Conservation (phyloP, 345 rosid species). For the Carallia pectinifolia region DNA sequence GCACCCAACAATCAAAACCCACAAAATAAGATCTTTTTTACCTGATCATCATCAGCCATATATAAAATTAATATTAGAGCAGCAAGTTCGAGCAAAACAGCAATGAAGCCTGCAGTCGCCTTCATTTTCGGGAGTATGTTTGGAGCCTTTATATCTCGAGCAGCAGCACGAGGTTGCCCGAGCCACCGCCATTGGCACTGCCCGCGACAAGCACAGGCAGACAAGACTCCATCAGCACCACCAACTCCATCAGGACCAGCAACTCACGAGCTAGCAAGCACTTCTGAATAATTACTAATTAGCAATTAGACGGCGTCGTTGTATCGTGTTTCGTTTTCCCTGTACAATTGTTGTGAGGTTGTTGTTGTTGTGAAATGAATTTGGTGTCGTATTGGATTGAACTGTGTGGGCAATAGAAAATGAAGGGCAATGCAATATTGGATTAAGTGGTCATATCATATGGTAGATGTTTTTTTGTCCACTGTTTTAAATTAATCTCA, state of each 20-base stretch:
- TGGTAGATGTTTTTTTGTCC: no score
- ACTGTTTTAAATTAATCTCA: no score
- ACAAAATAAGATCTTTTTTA: neutral
- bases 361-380: no score
- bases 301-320: no score
- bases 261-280: neutral
- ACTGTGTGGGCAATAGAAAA: no score
- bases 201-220: conserved; percentile 1
- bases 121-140: conserved; percentile 12
- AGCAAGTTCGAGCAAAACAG: neutral
- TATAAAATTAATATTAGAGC: neutral
- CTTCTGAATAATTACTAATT: no score
- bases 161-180: neutral
- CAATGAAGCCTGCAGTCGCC: conserved; percentile 3
- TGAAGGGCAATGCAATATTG: no score
- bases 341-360: no score
- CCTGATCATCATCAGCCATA: neutral
- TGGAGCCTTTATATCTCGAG: conserved; percentile 8
- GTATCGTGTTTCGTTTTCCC: no score
- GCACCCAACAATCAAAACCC: no score
- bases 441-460: no score
- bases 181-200: neutral
- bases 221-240: neutral
- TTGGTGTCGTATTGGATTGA: no score
- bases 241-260: neutral